Evolutionary conservation across 2,329 filamentous ascomycete species (phyloP).

Genomic region (Fonsecaea erecta): DNA sequence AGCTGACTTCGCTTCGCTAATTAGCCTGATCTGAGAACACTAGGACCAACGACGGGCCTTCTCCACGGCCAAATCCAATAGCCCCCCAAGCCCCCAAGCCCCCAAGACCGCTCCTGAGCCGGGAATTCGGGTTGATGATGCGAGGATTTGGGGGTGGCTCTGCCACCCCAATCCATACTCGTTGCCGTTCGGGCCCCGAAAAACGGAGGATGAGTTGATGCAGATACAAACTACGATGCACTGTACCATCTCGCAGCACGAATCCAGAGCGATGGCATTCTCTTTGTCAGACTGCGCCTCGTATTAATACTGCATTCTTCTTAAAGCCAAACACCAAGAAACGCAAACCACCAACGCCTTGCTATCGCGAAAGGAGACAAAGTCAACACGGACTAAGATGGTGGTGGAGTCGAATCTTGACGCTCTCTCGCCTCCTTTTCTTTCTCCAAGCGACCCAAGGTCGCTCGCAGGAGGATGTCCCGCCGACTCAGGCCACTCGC

Average conservation of each 20-base stretch:
- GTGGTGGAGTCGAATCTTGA: slow-evolving; percentile 20
- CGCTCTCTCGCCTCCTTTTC: slow-evolving; percentile 15
- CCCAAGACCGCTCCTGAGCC: neutral
- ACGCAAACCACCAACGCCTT: slow-evolving; percentile 11
- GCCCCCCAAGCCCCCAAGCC: neutral
- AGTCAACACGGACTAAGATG: neutral
- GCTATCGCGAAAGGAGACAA: slow-evolving; percentile 5
- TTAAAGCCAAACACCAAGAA: neutral
- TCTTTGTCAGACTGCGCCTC: neutral
- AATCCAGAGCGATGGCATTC: no score
- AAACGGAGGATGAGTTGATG: neutral
- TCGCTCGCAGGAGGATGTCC: slow-evolving; percentile 73
- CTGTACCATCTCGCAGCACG: neutral
- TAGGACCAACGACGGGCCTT: neutral
- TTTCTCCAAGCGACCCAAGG: slow-evolving; percentile 48
- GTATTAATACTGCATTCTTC: neutral
- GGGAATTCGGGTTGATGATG: neutral
- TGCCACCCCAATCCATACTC: neutral
- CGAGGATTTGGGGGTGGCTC: neutral
- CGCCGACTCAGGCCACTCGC: slow-evolving; percentile 65
- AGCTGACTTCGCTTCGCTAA: neutral
- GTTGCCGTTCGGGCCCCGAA: neutral
- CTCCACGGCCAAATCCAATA: neutral
- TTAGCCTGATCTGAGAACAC: neutral
- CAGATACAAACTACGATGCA: neutral